These are phyloP conservation scores for Bolboschoenus planiculmis DNA, from an alignment of 176 grass and related monocot genomes.

Conservation along the genomic window DNA sequence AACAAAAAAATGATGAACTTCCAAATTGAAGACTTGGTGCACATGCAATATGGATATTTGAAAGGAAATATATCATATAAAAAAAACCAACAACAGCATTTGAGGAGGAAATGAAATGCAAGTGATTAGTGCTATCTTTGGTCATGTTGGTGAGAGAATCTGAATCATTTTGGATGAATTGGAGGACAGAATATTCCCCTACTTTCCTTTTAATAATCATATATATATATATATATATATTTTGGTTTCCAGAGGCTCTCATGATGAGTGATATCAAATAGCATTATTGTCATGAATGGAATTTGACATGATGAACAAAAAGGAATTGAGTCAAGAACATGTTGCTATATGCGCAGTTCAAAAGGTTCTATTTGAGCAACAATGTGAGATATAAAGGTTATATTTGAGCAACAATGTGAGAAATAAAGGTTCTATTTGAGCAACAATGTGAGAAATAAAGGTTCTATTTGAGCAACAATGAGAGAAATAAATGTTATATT, in stretches of 20 bases:
- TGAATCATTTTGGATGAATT: constrained; percentile 9
- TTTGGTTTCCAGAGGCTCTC: neutral
- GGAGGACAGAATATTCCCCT: neutral
- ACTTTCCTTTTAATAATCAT: neutral
- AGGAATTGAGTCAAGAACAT: neutral
- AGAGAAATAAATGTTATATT: no score
- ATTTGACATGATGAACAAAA: neutral
- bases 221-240: neutral
- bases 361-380: neutral
- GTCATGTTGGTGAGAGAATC: constrained; percentile 15
- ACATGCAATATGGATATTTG: neutral
- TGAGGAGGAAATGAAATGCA: neutral
- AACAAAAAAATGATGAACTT: neutral
- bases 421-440: no score
- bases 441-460: neutral
- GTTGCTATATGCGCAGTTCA: neutral
- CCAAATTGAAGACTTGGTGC: neutral
- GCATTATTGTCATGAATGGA: neutral
- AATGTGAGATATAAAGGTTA: no score
- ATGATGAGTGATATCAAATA: neutral
- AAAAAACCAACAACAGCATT: neutral
- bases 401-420: no score
- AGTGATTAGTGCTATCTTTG: neutral
- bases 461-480: no score
- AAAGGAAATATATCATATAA: constrained; percentile 5